Evolutionary conservation across 305 asterid species (phyloP), one percentile per base, ranked within the genome.

Genomic region (Caryopteris hybrid): DNA sequence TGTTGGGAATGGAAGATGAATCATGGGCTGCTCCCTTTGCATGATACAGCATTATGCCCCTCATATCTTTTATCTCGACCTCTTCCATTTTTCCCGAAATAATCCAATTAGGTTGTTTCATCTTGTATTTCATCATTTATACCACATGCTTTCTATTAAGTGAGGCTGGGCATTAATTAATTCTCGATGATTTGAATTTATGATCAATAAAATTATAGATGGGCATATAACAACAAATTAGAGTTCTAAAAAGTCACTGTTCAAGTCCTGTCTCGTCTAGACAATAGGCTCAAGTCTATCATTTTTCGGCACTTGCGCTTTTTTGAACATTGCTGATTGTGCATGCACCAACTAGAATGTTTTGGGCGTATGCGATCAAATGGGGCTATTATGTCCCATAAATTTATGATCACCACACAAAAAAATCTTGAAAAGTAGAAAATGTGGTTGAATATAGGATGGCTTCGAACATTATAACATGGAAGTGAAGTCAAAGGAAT

Each of bases 341-440:
- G 61, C 60, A 31, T 48, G 59, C 34, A 48, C 59, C 33, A 34
- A 33, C 52, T 51, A n/a, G 63, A 53, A 66, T 67, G 72, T 67
- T 27, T 41, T 27, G 72, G 64, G 42, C 16, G 64, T 64, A 53
- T 66, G 46, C 29, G 34, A 67, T 42, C 34, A 41, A 25, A 54
- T 39, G 62, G 71, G 63, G n/a, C 71, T 36, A 23, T 43, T 5
- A 38, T 34, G 72, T 53, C 45, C 29, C 59, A 51, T 34, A 66
- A 36, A 21, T 22, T 34, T 61, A n/a, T 29, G 18, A 8, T 52
- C 16, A 8, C 21, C 51, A 14, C 25, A 52, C 51, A 23, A 1
- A 48, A 1, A 55, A 12, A 54, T 67, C 56, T 54, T 39, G 64
- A 9, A 41, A 45, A 41, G 22, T 39, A 66, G 31, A 66, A 53